Evolutionary conservation across 345 rosid species (phyloP), one percentile per base, ranked within the genome.

Genomic region (Alliaria petiolata): DNA sequence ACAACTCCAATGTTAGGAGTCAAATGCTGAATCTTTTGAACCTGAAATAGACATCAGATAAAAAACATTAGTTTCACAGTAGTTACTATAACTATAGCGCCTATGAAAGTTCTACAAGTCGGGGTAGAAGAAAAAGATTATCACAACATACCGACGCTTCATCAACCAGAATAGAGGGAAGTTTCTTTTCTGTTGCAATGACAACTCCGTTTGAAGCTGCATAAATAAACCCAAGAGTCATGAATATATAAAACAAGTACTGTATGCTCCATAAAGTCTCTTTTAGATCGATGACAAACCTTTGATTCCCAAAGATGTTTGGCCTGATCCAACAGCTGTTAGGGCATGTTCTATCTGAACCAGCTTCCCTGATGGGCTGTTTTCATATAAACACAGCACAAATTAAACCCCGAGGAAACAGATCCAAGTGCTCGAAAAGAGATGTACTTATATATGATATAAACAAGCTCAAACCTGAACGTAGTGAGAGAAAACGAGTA

Each of bases 331-430:
- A 22, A 93, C 98, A 8, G 96, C 96, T 11, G 95, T 91, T 65
- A 93, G 58, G 45, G 98, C 98, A 74, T 93, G 97, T 81, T 93
- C 98, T 60, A 91, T 89, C 90, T 93, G 97, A 78, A 93, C 98
- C 20, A 93, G 90, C 88, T 93, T 91, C 8, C 98, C 97, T 8
- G 97, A 91, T 60, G 98, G 98, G 72, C 96, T 93, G 77, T 33
- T 39, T 44, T 1, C 10, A 4, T 4, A 77, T 20, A 62, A 52
- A 66, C 54, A 76, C 14, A 38, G 62, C 43, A 26, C 1, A 50
- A 34, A 55, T 63, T 1, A 69, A 61, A 4, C 54, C 5, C 45
- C 11, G 3, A 14, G 36, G 22, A n/a, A 62, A 60, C n/a, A 10
- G 11, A 67, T 25, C 59, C 50, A 58, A 44, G 62, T 39, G 20